Percentiles rank a stretch among this genome's conserved stretches.
phyloP scores from a whole-genome alignment of 768 basidiomycete genomes.

The Suillus fuscotomentosus region DNA sequence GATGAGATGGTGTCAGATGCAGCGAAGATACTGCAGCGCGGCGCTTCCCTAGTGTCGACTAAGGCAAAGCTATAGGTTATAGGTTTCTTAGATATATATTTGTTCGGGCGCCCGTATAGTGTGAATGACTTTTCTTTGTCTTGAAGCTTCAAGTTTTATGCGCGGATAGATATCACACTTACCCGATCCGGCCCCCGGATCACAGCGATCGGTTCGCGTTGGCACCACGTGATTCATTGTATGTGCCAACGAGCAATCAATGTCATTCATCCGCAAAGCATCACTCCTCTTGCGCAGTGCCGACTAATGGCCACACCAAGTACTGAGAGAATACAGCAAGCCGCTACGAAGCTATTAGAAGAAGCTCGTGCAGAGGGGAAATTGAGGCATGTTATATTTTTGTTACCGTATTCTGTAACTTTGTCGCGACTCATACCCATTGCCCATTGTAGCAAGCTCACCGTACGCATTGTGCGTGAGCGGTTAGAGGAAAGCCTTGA shows the following conservation, averaged over 20 bases:
- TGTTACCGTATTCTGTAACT: background rate
- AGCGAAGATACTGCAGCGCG: slow-evolving; percentile 42
- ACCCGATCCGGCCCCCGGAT: background rate
- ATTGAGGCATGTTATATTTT: slow-evolving; percentile 14
- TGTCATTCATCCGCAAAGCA: background rate
- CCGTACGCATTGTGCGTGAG: slow-evolving; percentile 49
- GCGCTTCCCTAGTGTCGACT: slow-evolving; percentile 35
- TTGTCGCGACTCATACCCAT: background rate
- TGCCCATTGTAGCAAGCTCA: slow-evolving; percentile 28
- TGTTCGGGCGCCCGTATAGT: background rate
- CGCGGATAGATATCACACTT: background rate
- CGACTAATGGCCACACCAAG: slow-evolving; percentile 16
- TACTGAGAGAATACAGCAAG: slow-evolving; percentile 15
- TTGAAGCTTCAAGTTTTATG: background rate
- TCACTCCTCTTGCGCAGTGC: background rate
- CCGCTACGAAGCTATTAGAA: slow-evolving; percentile 20
- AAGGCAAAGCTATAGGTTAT: slow-evolving; percentile 49
- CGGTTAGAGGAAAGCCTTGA: slow-evolving; percentile 46
- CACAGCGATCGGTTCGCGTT: background rate
- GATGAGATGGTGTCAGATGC: slow-evolving; percentile 76
- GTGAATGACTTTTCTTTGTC: background rate
- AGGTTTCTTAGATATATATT: background rate
- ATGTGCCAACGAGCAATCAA: background rate
- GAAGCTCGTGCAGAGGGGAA: slow-evolving; percentile 20
- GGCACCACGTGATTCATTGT: background rate